A percentile compares a stretch with the other conserved stretches of the same genome.
Conservation (phyloP, 164 flowering plant species). For the Akebia trifoliata region DNA sequence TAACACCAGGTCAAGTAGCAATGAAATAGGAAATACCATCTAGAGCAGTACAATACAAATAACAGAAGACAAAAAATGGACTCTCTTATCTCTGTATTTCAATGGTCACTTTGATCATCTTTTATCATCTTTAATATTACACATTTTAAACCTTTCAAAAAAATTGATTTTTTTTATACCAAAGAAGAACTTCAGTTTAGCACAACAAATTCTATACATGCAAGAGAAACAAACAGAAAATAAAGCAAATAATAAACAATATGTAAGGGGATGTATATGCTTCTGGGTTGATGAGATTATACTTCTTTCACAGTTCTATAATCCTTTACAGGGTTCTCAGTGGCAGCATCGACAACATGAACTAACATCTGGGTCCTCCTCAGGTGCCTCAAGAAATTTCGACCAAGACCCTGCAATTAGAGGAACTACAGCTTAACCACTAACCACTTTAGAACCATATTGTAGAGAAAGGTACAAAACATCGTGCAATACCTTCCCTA, state of each 20-base stretch:
- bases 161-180: background rate
- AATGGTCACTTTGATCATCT: too few relatives aligned
- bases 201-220: background rate
- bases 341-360: constrained; percentile 94
- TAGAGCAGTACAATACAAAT: too few relatives aligned
- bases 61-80: too few relatives aligned
- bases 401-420: constrained; percentile 81
- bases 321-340: constrained; percentile 74
- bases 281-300: constrained; percentile 12
- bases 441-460: background rate
- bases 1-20: too few relatives aligned
- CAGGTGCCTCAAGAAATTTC: constrained; percentile 92
- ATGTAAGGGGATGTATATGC: background rate
- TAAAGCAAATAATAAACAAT: background rate
- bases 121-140: too few relatives aligned
- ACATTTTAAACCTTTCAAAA: too few relatives aligned
- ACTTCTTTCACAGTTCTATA: constrained; percentile 91
- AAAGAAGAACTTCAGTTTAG: background rate
- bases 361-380: constrained; percentile 85
- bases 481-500: constrained; percentile 71
- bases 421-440: constrained; percentile 4
- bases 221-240: background rate
- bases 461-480: background rate
- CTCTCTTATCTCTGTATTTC: too few relatives aligned
- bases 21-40: too few relatives aligned